These are phyloP conservation scores for Ogataea hybrid DNA, from an alignment of 1,139 yeast species.

Conservation along the genomic window DNA sequence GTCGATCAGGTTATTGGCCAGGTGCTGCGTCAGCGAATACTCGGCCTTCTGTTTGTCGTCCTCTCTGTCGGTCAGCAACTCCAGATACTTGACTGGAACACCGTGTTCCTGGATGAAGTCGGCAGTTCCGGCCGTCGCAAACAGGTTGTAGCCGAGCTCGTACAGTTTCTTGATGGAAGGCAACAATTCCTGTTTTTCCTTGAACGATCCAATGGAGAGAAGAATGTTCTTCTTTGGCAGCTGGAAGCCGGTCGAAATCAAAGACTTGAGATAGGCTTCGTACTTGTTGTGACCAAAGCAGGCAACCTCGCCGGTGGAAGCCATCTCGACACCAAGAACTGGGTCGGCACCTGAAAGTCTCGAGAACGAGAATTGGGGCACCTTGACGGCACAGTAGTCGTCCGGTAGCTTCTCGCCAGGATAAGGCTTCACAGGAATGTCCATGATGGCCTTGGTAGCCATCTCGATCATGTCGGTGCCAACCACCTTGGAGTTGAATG, in stretches of 20 bases:
- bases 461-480: slow-evolving; percentile 96
- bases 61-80: slow-evolving; percentile 63
- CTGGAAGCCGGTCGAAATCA: slow-evolving; percentile 92
- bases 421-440: slow-evolving; percentile 81
- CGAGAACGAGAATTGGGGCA: slow-evolving; percentile 97
- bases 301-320: slow-evolving; percentile 99
- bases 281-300: slow-evolving; percentile 94
- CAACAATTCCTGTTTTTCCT: slow-evolving; percentile 90
- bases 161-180: slow-evolving; percentile 82
- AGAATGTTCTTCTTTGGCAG: slow-evolving; percentile 93
- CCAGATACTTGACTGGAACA: slow-evolving; percentile 92
- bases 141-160: slow-evolving; percentile 83
- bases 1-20: slow-evolving; percentile 95
- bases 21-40: slow-evolving; percentile 92
- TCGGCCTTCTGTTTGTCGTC: slow-evolving; percentile 85
- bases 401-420: slow-evolving; percentile 88
- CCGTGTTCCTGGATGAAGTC: slow-evolving; percentile 96
- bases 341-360: slow-evolving; percentile 99
- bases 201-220: slow-evolving; percentile 94
- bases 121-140: slow-evolving; percentile 99
- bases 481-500: slow-evolving; percentile 96
- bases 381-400: slow-evolving; percentile 95
- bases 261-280: slow-evolving; percentile 94
- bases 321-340: slow-evolving; percentile 98
- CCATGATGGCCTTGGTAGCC: slow-evolving; percentile 97